Base-by-base conservation (phyloP, 2,329 filamentous ascomycete genomes). In the Diplodia scrobiculata region DNA sequence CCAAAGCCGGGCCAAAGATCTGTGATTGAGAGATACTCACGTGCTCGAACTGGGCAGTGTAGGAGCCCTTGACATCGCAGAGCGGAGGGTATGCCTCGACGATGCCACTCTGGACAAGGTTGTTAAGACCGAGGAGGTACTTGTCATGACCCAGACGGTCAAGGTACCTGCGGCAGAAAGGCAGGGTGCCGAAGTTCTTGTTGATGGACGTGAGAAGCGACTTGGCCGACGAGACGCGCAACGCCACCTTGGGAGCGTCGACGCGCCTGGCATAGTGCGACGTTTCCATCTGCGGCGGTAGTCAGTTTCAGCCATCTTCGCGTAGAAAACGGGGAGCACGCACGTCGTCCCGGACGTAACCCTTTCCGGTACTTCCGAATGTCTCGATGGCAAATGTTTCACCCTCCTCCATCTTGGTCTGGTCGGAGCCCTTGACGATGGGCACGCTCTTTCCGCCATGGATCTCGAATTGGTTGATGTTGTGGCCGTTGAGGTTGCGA, bases 391-490 rank as follows among this genome's bases (percentile, higher is more conserved):
- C 93, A 77, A 96, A 98, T 19, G 92, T 89, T 75, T 98, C 93
- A 50, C 92, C 92, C 79, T 97, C 94, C 80, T 97, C 93, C 94
- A 98, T 98, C 84, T 96, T 97, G 63, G 92, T 96, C 76, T 89
- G 87, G 74, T 96, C 91, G 68, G 86, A 86, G 68, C 87, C 89
- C 82, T 96, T 96, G 69, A 97, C 92, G 73, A 97, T 97, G 0
- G 93, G 94, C 62, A 97, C 91, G 70, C 91, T 92, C 84, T 97
- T 97, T 72, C 87, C 90, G 67, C 93, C 92, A 80, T 97, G 93
- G 72, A 97, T 97, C 76, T 87, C 88, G 82, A 93, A 95, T 68
- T 88, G 92, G 66, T 91, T 84, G 74, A 97, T 97, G 71, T 91
- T 94, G 81, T 97, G 93, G 10, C 92, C 92, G 74, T 91, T 94